Percentiles rank a stretch among this genome's conserved stretches.
Conservation (phyloP, 2,329 filamentous ascomycete genomes). For the Calonectria pseudoturangicola region DNA sequence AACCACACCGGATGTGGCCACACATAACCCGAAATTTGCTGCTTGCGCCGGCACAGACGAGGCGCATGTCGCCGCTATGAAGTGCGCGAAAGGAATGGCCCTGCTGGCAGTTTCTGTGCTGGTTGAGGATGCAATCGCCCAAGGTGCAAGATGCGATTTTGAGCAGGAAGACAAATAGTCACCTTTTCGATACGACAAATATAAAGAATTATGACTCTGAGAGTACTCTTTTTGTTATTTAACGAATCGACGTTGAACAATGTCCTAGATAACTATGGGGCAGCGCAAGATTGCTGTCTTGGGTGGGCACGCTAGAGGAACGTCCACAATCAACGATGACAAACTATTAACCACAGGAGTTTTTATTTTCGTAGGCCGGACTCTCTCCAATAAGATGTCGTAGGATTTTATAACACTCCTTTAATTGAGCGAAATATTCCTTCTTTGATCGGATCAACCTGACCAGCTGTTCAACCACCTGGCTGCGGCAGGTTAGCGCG, state of each 20-base stretch:
- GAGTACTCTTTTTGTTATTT: not conserved
- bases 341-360: too few relatives aligned
- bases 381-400: too few relatives aligned
- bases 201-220: not conserved
- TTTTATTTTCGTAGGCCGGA: too few relatives aligned
- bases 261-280: too few relatives aligned
- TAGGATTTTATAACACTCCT: too few relatives aligned
- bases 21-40: slow-evolving; percentile 65
- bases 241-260: too few relatives aligned
- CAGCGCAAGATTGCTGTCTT: too few relatives aligned
- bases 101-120: slow-evolving; percentile 59
- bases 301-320: too few relatives aligned
- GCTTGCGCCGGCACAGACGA: slow-evolving; percentile 64
- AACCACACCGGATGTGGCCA: slow-evolving; percentile 58
- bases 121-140: slow-evolving; percentile 46
- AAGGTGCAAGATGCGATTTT: slow-evolving; percentile 46
- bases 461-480: not conserved
- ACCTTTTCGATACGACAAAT: not conserved
- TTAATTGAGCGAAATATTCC: too few relatives aligned
- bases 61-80: slow-evolving; percentile 63
- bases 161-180: slow-evolving; percentile 21
- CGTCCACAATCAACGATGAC: too few relatives aligned
- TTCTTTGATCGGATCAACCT: too few relatives aligned
- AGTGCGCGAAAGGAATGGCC: slow-evolving; percentile 67
- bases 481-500: not conserved